Evolutionary conservation across 768 basidiomycete genomes (phyloP).

Genomic region (Lentinula sp.): DNA sequence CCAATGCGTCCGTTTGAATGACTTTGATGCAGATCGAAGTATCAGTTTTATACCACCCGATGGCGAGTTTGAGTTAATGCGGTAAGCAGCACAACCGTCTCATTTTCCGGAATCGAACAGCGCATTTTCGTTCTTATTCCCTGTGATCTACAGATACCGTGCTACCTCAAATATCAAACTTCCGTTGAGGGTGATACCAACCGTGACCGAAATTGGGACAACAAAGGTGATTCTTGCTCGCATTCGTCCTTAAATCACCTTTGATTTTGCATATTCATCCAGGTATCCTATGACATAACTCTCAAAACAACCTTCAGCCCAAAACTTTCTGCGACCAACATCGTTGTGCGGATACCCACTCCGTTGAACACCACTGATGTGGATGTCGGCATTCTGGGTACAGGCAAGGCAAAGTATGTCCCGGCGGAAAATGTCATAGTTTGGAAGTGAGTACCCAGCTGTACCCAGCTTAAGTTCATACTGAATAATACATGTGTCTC

Average conservation of each 20-base stretch:
- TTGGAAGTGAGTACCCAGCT: conserved; percentile 80
- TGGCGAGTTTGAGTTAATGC: conserved; percentile 98
- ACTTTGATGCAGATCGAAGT: conserved; percentile 89
- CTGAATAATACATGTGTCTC: not conserved
- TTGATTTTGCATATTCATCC: not conserved
- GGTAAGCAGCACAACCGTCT: conserved; percentile 35
- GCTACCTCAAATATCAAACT: conserved; percentile 95
- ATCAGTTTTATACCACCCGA: conserved; percentile 98
- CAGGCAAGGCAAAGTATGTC: conserved; percentile 95
- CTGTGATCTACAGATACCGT: conserved; percentile 67
- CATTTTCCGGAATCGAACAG: no score
- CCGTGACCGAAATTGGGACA: conserved; percentile 90
- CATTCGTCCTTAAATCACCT: not conserved
- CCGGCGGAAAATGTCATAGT: conserved; percentile 94
- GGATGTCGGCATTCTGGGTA: conserved; percentile 77
- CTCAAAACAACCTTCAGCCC: conserved; percentile 85
- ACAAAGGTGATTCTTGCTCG: not conserved
- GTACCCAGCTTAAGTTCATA: not conserved
- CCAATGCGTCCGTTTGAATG: conserved; percentile 92
- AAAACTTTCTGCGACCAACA: conserved; percentile 90
- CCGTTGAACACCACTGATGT: conserved; percentile 91
- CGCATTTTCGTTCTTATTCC: conserved; percentile 2
- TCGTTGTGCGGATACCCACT: conserved; percentile 92
- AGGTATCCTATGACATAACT: conserved; percentile 82
- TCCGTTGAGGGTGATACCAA: conserved; percentile 83